These are phyloP conservation scores for Hyphopichia buzzinii DNA, from an alignment of 1,139 yeast genomes.

Conservation along the genomic window DNA sequence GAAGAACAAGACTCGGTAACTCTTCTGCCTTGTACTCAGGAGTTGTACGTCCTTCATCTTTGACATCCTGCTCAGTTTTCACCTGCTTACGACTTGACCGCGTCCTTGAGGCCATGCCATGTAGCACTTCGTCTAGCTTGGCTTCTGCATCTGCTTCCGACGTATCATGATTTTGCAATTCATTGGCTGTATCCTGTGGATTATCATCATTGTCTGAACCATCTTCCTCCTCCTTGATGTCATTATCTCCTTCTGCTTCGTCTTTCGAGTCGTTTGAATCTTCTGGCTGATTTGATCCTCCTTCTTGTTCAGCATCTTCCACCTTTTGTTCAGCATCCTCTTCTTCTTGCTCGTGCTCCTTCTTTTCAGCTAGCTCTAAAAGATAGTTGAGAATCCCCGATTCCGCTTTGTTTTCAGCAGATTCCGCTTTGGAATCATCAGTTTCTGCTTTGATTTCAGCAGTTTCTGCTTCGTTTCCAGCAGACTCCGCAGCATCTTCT, in stretches of 20 bases:
- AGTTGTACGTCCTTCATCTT: background rate
- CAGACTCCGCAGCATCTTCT: background rate
- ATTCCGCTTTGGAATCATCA: background rate
- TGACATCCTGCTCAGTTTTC: background rate
- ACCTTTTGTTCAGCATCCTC: background rate
- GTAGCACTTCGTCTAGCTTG: background rate
- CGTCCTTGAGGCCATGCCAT: background rate
- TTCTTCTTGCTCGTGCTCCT: background rate
- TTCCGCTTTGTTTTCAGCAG: background rate
- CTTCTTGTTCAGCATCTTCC: background rate
- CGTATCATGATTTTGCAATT: background rate
- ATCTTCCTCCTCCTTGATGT: background rate
- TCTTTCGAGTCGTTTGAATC: background rate
- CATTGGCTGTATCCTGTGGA: background rate
- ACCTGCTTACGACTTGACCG: background rate
- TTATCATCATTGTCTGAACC: background rate
- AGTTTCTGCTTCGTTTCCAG: background rate
- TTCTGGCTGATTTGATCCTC: background rate
- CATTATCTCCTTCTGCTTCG: slow-evolving; percentile 1
- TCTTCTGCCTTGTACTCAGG: background rate
- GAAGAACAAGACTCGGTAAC: background rate
- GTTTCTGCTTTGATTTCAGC: background rate
- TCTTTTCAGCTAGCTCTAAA: background rate
- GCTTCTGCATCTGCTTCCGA: background rate
- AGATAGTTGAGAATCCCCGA: slow-evolving; percentile 1